Percentiles rank a stretch among this genome's conserved stretches.
These are phyloP conservation scores for Oropetium thomaeum DNA, from an alignment of 176 grass and related monocot genomes.

Conservation along the genomic window DNA sequence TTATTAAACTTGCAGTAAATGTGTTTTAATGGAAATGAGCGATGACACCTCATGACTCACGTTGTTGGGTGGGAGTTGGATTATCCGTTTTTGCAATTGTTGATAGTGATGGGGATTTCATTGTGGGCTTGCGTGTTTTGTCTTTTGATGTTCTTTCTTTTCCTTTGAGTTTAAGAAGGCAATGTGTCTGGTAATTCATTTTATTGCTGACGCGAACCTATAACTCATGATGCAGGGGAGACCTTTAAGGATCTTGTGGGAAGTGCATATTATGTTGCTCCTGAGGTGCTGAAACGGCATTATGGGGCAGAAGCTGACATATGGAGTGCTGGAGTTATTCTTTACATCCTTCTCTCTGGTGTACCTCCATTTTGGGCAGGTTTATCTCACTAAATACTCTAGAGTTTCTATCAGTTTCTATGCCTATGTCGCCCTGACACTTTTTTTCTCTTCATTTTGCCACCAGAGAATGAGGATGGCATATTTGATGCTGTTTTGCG, in stretches of 20 bases:
- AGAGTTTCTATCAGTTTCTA: background rate
- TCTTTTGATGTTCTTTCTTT: background rate
- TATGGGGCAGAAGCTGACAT: constrained; percentile 95
- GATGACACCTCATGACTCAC: background rate
- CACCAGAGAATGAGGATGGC: constrained; percentile 88
- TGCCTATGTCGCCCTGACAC: background rate
- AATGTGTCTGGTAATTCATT: background rate
- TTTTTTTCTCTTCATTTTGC: background rate
- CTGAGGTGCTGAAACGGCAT: constrained; percentile 76
- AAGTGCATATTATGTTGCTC: constrained; percentile 98
- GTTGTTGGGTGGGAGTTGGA: background rate
- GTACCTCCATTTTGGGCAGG: constrained; percentile 99
- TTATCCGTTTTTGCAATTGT: constrained; percentile 10
- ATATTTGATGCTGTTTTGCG: constrained; percentile 83
- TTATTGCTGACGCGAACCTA: background rate
- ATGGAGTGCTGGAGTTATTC: constrained; percentile 96
- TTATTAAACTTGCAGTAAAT: background rate
- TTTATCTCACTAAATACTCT: constrained; percentile 14
- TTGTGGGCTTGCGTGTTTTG: background rate
- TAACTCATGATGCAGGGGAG: constrained; percentile 50
- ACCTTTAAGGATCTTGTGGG: constrained; percentile 95
- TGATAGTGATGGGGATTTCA: background rate
- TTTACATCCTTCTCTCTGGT: constrained; percentile 96
- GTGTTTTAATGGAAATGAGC: background rate
- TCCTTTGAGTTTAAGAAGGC: background rate